Evolutionary conservation across 805 yeast genomes (phyloP), one percentile per base, ranked within the genome.

Genomic region (Wickerhamomyces rabaulensis): DNA sequence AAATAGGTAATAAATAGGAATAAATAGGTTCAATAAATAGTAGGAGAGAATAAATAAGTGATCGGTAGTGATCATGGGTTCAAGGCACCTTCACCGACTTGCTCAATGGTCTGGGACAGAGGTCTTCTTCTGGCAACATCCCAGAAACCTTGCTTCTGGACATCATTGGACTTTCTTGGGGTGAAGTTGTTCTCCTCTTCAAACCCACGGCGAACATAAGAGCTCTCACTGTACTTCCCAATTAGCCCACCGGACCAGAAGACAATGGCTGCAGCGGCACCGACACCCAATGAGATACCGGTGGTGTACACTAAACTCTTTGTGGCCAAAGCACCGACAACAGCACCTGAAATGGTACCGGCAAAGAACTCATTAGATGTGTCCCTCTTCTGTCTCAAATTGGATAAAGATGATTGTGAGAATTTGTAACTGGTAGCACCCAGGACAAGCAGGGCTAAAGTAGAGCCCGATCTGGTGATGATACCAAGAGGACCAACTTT

Each of bases 41-140:
- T 39, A 17, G 36, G 20, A 41, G 26, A 35, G n/a, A 41, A 37
- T 41, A 43, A 40, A 49, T 46, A 46, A 42, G 47, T 48, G 49
- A 19, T 22, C 26, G 29, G 40, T 13, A 13, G 29, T 20, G 5
- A 5, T 46, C 43, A 57, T 31, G 58, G 59, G 45, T 56, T 56
- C 47, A 56, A 53, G 2, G 54, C 60, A 23, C 58, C 61, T 22
- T 58, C 58, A 7, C 96, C 96, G 55, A 87, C 72, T 58, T 81
- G 82, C 51, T 79, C 84, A 23, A 84, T 77, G 9, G 95, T 86
- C 67, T 86, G 90, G 19, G 89, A 80, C 54, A 87, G 68, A 16
- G 95, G 95, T 60, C 87, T 78, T 73, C 96, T 82, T 70, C 81
- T 78, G 62, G 80, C 79, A 33, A 82, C 82, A 53, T 87, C 92